Conservation (phyloP, 2,329 filamentous ascomycete species). For the Talaromyces sp. region DNA sequence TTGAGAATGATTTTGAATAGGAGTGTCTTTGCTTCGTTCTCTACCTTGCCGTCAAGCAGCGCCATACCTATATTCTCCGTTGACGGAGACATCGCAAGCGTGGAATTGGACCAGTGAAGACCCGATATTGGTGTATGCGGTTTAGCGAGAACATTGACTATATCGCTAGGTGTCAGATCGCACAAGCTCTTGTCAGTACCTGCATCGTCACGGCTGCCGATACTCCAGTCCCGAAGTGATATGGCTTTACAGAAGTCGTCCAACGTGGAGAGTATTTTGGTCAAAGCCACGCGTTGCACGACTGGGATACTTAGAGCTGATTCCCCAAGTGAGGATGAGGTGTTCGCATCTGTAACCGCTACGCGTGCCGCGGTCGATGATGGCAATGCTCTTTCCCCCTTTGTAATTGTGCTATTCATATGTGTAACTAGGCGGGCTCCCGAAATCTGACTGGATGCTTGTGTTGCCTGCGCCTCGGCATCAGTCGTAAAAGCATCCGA, state of each 20-base stretch:
- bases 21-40: not conserved
- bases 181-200: not conserved
- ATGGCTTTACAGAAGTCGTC: not conserved
- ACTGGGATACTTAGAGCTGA: not conserved
- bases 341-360: not conserved
- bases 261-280: not conserved
- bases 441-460: not conserved
- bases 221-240: not conserved
- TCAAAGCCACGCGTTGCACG: not conserved
- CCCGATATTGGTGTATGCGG: not conserved
- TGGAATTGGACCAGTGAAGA: not conserved
- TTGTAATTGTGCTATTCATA: not conserved
- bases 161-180: constrained; percentile 8
- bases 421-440: not conserved
- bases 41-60: not conserved
- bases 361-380: not conserved
- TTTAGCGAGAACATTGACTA: not conserved
- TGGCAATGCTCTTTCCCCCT: not conserved
- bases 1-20: not conserved
- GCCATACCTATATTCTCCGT: not conserved
- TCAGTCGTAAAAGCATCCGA: not conserved
- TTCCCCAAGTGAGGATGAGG: not conserved
- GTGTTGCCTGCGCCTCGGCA: not conserved
- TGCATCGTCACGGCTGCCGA: not conserved
- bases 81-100: not conserved